These are phyloP conservation scores for Globisporangium cederbergense DNA, from an alignment of 352 stramenopile genomes.

Conservation along the genomic window DNA sequence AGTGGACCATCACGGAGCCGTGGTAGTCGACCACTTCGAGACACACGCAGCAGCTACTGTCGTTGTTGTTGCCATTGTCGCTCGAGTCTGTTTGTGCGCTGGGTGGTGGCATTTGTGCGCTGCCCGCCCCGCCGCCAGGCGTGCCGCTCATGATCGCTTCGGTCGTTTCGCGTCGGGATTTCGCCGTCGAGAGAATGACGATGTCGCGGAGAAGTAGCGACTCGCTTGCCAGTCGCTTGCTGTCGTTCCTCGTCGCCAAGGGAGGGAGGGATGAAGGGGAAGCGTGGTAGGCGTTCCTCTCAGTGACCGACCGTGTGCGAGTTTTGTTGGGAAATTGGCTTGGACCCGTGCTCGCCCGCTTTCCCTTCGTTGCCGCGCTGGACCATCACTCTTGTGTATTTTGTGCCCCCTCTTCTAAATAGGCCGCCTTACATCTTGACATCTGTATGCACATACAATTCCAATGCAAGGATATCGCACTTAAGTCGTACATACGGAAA, in stretches of 20 bases:
- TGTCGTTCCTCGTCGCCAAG: slow-evolving; percentile 3
- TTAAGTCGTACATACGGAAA: no score
- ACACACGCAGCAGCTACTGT: slow-evolving; percentile 64
- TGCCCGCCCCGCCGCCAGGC: slow-evolving; percentile 1
- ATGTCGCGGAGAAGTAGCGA: neutral
- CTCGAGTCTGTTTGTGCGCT: neutral
- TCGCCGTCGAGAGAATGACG: neutral
- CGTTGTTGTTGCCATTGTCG: neutral
- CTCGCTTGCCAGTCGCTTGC: neutral
- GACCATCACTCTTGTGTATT: slow-evolving; percentile 1
- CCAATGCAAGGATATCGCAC: no score
- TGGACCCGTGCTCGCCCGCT: neutral
- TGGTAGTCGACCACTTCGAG: slow-evolving; percentile 66
- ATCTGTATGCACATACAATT: no score
- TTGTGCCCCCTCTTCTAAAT: neutral
- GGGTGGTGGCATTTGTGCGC: neutral
- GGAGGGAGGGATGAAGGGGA: neutral
- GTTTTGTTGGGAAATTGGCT: neutral
- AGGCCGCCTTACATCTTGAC: no score
- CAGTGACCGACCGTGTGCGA: neutral
- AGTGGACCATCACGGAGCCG: slow-evolving; percentile 59
- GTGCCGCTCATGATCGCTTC: slow-evolving; percentile 2
- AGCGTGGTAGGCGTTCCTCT: neutral
- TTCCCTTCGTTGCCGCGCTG: neutral
- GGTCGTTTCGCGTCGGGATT: neutral